These are phyloP conservation scores for Marasmius oreades DNA, from an alignment of 1,284 basidiomycete genomes.

Conservation along the genomic window DNA sequence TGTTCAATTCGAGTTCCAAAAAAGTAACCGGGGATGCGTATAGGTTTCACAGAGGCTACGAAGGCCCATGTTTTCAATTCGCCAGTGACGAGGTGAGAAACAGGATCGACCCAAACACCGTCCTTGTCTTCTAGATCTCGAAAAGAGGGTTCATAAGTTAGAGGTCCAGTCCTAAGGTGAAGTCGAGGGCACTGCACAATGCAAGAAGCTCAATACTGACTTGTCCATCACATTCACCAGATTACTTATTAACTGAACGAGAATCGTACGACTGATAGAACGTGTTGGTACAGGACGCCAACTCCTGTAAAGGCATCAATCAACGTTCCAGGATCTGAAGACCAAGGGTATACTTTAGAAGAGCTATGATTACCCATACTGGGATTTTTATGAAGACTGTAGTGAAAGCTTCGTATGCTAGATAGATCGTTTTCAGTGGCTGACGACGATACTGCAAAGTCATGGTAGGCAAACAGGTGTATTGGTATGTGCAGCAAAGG, in stretches of 20 bases:
- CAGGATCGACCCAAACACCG: conserved; percentile 50
- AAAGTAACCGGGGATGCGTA: conserved; percentile 57
- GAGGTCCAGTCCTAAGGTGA: conserved; percentile 29
- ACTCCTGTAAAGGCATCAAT: conserved; percentile 21
- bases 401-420: conserved; percentile 35
- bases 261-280: conserved; percentile 32
- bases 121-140: conserved; percentile 35
- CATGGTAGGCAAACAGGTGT: background rate
- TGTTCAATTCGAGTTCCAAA: conserved; percentile 34
- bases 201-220: conserved; percentile 18
- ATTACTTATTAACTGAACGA: conserved; percentile 33
- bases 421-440: conserved; percentile 38
- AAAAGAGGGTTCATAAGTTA: conserved; percentile 32
- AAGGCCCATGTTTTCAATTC: conserved; percentile 42
- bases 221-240: conserved; percentile 19
- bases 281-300: conserved; percentile 39
- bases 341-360: conserved; percentile 26
- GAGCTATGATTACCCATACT: conserved; percentile 37
- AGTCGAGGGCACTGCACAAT: conserved; percentile 13
- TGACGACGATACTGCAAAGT: conserved; percentile 21
- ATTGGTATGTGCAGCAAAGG: background rate
- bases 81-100: conserved; percentile 41
- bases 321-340: background rate
- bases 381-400: conserved; percentile 44
- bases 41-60: conserved; percentile 35